These are phyloP conservation scores for Fusarium penzigii DNA, from an alignment of 2,329 filamentous ascomycete genomes.

Conservation along the genomic window DNA sequence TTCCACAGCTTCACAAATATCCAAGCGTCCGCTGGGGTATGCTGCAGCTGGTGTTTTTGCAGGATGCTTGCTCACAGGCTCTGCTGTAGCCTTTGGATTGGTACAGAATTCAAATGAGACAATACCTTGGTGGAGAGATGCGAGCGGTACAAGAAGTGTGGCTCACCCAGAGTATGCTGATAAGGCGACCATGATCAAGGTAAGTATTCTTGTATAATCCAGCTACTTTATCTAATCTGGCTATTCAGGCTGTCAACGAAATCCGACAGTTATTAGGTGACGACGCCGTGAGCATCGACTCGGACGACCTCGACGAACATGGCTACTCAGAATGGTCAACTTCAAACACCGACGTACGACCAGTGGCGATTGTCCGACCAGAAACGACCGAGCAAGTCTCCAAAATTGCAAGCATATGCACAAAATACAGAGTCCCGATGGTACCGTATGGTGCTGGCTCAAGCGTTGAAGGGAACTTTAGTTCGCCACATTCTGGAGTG, in stretches of 20 bases:
- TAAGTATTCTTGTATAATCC: not conserved
- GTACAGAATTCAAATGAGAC: not conserved
- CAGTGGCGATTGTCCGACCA: slow-evolving; percentile 67
- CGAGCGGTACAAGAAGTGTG: not conserved
- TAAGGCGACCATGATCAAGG: slow-evolving; percentile 22
- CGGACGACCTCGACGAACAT: slow-evolving; percentile 63
- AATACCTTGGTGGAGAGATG: slow-evolving; percentile 14
- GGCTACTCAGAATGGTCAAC: slow-evolving; percentile 73
- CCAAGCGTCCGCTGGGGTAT: not conserved
- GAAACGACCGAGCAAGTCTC: slow-evolving; percentile 65
- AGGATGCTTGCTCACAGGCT: not conserved
- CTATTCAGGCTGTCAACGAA: not conserved
- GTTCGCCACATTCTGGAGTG: slow-evolving; percentile 66
- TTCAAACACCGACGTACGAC: slow-evolving; percentile 63
- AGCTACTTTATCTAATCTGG: not conserved
- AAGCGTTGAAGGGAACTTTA: slow-evolving; percentile 71
- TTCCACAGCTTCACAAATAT: not conserved
- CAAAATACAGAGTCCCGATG: slow-evolving; percentile 65
- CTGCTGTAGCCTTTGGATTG: not conserved
- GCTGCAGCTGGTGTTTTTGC: not conserved
- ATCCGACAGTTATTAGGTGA: not conserved
- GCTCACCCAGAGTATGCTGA: slow-evolving; percentile 23
- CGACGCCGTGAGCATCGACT: slow-evolving; percentile 63
- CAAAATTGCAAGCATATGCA: slow-evolving; percentile 61
- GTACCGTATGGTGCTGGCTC: slow-evolving; percentile 76